These are phyloP conservation scores for Mrakia gelida DNA, from an alignment of 768 basidiomycete genomes.

Conservation along the genomic window DNA sequence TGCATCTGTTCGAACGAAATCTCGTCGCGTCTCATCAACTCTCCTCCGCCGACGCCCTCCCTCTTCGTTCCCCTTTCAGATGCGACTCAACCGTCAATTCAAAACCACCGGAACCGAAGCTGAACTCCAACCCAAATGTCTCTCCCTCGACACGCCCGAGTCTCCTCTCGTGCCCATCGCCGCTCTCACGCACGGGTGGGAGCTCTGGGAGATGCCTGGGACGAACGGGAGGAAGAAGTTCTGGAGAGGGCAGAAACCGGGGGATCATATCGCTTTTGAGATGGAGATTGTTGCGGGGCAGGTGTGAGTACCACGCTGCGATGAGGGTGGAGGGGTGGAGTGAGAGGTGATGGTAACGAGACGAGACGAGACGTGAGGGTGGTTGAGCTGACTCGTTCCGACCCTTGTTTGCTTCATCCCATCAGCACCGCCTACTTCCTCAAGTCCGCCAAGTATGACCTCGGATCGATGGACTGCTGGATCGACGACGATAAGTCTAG, in stretches of 20 bases:
- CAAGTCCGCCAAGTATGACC: conserved; percentile 2
- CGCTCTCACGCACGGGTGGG: conserved; percentile 5
- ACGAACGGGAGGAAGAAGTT: conserved; percentile 17
- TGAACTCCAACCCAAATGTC: conserved; percentile 1
- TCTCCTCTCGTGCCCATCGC: not conserved
- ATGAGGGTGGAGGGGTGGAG: not conserved
- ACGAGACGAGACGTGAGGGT: not conserved
- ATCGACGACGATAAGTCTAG: not conserved
- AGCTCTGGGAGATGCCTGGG: conserved; percentile 13
- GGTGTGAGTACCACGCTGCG: not conserved
- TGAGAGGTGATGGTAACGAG: not conserved
- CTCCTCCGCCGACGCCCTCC: not conserved
- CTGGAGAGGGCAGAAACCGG: conserved; percentile 7
- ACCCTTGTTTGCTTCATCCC: not conserved
- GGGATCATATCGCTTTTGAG: conserved; percentile 17
- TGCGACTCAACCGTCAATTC: conserved; percentile 17
- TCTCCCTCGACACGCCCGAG: conserved; percentile 5
- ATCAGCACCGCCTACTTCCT: conserved; percentile 18
- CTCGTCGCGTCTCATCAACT: not conserved
- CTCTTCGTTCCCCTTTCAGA: not conserved
- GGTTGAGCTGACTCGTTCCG: not conserved
- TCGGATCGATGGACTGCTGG: conserved; percentile 13
- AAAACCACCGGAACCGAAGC: not conserved
- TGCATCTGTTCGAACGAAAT: not conserved
- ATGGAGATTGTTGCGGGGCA: conserved; percentile 1